Base-by-base conservation (phyloP, 1,284 basidiomycete genomes). In the Ustilago xerochloae region DNA sequence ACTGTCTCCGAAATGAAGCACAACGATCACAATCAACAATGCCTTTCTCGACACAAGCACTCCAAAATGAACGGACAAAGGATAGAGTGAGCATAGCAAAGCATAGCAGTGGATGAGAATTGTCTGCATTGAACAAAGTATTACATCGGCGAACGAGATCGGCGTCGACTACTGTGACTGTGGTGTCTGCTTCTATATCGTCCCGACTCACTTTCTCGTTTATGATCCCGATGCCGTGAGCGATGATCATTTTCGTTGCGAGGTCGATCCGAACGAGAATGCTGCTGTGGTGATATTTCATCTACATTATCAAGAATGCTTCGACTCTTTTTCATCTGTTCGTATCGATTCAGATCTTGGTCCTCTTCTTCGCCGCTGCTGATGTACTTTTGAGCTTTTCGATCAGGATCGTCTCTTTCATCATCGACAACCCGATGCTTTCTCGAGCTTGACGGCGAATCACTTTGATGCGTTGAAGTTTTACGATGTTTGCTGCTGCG, bases 301-400 rank as follows among this genome's bases (percentile, higher is more conserved):
- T 18, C 16, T 29, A 2, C 12, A 6, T 22, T 10, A n/a, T 68
- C 65, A 6, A 68, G 32, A 15, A 68, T 48, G 50, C 60, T 59
- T 29, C 59, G 59, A 12, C 43, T 18, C 33, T 50, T 63, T 22
- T 59, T 72, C 46, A 56, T 55, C 49, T 51, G 51, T 39, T 66
- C 54, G 59, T 72, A 66, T 12, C 68, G 58, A 33, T 72, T 72
- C 33, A 62, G 32, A 7, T 26, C 50, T 2, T 60, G 29, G 20
- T 51, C 50, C 30, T 59, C 32, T 29, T 29, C 15, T 24, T 38
- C 30, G 20, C 45, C 24, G 5, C 49, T 33, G 39, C n/a, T n/a
- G n/a, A n/a, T 36, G 18, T 2, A 47, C 41, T 24, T 41, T 35
- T 18, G 41, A 22, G 13, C 35, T 7, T 0, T 39, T 26, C 26